Evolutionary conservation across 2,329 filamentous ascomycete species (phyloP).

Genomic region (Colletotrichum liaoningense): DNA sequence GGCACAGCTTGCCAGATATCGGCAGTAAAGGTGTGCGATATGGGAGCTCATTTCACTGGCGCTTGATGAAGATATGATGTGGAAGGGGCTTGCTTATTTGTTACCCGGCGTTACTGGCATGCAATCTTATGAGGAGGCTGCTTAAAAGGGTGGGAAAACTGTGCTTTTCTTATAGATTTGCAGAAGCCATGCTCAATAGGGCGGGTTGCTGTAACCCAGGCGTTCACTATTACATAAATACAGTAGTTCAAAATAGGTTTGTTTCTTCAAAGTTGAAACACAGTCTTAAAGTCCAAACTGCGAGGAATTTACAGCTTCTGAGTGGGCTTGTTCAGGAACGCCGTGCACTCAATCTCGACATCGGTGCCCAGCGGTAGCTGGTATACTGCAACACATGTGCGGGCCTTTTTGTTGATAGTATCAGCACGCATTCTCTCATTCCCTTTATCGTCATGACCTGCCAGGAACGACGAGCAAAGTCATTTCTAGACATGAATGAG

Average conservation of each 20-base stretch:
- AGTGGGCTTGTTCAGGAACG: slow-evolving; percentile 32
- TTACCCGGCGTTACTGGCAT: slow-evolving; percentile 18
- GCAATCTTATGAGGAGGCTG: neutral
- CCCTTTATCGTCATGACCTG: slow-evolving; percentile 35
- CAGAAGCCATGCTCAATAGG: neutral
- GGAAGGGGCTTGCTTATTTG: slow-evolving; percentile 20
- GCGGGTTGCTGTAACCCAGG: neutral
- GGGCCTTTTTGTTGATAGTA: slow-evolving; percentile 44
- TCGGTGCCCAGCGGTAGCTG: slow-evolving; percentile 76
- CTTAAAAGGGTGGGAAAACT: neutral
- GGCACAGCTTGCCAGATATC: slow-evolving; percentile 75
- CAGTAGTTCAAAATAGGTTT: neutral
- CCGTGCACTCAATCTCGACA: slow-evolving; percentile 80
- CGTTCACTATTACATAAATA: neutral
- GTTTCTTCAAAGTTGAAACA: neutral
- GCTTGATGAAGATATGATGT: slow-evolving; percentile 31
- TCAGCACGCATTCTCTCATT: slow-evolving; percentile 63
- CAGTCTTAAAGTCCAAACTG: no score
- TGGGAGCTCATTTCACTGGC: neutral
- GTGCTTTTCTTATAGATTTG: slow-evolving; percentile 14
- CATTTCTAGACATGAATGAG: neutral
- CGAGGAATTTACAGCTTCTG: slow-evolving; percentile 20
- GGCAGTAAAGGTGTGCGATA: slow-evolving; percentile 55
- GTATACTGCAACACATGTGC: slow-evolving; percentile 80
- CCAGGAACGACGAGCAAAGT: neutral